Base-by-base conservation (phyloP, 2,329 filamentous ascomycete genomes). In the Lizonia empirigonia region DNA sequence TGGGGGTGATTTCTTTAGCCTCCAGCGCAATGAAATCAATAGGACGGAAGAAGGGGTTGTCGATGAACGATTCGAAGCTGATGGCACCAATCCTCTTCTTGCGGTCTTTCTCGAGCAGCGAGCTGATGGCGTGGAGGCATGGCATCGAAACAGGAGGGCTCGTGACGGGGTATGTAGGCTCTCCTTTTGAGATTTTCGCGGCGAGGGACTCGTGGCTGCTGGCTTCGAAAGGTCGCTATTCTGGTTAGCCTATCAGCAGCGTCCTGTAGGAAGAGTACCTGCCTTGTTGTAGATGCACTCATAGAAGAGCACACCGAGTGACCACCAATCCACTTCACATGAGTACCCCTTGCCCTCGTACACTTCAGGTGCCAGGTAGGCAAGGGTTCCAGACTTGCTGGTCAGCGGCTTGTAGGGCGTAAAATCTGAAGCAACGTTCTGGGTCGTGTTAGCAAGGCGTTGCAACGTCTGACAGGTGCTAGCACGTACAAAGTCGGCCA, bases 231-330 rank as follows among this genome's bases (percentile, higher is more conserved):
- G 94, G 94, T 64, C 94, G 85, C 90, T 96, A 68, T 18, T 1
- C 5, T 27, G 3, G 49, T 56, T 35, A 60, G 44, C 39, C 38
- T 32, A 16, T 34, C 10, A 5, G 4, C 23, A 16, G n/a, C 9
- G 22, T 7, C 4, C 2, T 1, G 2, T 4, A 5, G 7, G 6
- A 3, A 7, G 4, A 13, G 12, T 8, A 34, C 80, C 44, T 76
- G 91, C 91, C 87, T 95, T 97, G 78, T 95, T 96, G 78, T 97
- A 99, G 60, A 99, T 97, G 81, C 94, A 97, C 74, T 99, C 94
- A 74, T 97, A 99, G 74, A 97, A 97, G n/a, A 96, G 83, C 36
- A 99, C 94, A 39, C 94, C 94, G 18, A 99, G 77, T 5, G 94
- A 97, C 94, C 94, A 99, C 94, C 94, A 99, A 72, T 99, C 94